These are phyloP conservation scores for Chondrostereum purpureum DNA, from an alignment of 1,284 basidiomycete species.

Conservation along the genomic window DNA sequence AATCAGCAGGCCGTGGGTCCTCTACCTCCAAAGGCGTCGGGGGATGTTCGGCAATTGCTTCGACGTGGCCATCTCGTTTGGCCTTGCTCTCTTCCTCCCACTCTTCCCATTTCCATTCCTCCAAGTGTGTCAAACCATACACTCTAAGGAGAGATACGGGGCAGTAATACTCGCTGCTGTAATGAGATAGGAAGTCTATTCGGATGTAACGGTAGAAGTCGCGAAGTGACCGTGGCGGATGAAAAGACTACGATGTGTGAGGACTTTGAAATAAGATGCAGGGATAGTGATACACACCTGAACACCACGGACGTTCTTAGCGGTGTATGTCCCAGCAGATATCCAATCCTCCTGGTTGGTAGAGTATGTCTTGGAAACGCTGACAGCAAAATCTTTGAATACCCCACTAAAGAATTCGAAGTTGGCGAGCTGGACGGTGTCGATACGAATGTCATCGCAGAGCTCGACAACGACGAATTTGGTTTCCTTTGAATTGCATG, in stretches of 20 bases:
- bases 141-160: constrained; percentile 90
- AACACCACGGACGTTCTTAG: constrained; percentile 87
- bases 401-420: constrained; percentile 98
- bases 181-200: constrained; percentile 92
- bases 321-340: constrained; percentile 71
- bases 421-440: constrained; percentile 93
- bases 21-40: constrained; percentile 11
- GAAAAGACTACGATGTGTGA: constrained; percentile 55
- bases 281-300: constrained; percentile 49
- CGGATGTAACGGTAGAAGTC: constrained; percentile 93
- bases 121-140: constrained; percentile 94
- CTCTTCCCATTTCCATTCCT: constrained; percentile 90
- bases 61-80: constrained; percentile 28
- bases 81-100: constrained; percentile 62
- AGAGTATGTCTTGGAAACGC: constrained; percentile 72
- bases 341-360: constrained; percentile 65
- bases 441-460: constrained; percentile 95
- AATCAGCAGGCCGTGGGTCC: constrained; percentile 11
- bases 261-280: not conserved
- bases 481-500: constrained; percentile 59
- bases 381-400: constrained; percentile 87
- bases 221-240: constrained; percentile 57
- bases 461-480: constrained; percentile 94
- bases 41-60: constrained; percentile 12
- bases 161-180: constrained; percentile 95